Evolutionary conservation across 2,329 filamentous ascomycete species (phyloP).

Genomic region (Colletotrichum sublineola): DNA sequence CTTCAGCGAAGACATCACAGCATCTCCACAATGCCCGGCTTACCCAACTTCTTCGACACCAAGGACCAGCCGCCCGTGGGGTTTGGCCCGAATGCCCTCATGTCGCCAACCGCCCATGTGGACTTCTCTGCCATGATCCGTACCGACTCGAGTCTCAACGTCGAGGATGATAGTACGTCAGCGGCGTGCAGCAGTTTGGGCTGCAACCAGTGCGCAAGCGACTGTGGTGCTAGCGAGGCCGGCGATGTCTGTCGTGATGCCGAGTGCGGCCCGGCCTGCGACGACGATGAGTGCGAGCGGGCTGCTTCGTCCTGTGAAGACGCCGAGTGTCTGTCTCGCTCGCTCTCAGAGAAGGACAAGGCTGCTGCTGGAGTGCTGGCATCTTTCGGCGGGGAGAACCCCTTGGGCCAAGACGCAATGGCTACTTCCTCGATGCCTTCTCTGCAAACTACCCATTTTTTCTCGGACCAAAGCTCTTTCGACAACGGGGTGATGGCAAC

Average conservation of each 20-base stretch:
- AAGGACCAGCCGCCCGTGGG: neutral
- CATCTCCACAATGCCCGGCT: slow-evolving; percentile 22
- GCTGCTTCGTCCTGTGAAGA: slow-evolving; percentile 54
- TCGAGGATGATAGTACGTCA: slow-evolving; percentile 49
- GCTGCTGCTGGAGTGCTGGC: slow-evolving; percentile 26
- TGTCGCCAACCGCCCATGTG: slow-evolving; percentile 21
- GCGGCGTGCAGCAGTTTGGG: slow-evolving; percentile 51
- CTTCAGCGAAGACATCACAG: slow-evolving; percentile 28
- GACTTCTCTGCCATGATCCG: slow-evolving; percentile 14
- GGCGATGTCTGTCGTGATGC: slow-evolving; percentile 54
- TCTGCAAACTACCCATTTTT: slow-evolving; percentile 9
- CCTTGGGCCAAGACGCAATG: slow-evolving; percentile 1
- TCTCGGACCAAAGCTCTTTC: slow-evolving; percentile 1
- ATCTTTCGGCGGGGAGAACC: slow-evolving; percentile 12
- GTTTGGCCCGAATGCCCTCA: slow-evolving; percentile 20
- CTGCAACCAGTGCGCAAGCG: slow-evolving; percentile 52
- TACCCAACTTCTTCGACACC: slow-evolving; percentile 25
- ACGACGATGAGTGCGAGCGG: slow-evolving; percentile 56
- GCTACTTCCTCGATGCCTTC: neutral
- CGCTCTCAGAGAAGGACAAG: slow-evolving; percentile 18
- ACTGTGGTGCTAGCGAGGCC: slow-evolving; percentile 51
- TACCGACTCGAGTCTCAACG: slow-evolving; percentile 4
- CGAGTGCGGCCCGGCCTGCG: slow-evolving; percentile 54
- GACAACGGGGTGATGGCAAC: slow-evolving; percentile 1
- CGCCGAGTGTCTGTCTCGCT: slow-evolving; percentile 48